These are phyloP conservation scores for Laguncularia racemosa DNA, from an alignment of 345 rosid species.

Conservation along the genomic window DNA sequence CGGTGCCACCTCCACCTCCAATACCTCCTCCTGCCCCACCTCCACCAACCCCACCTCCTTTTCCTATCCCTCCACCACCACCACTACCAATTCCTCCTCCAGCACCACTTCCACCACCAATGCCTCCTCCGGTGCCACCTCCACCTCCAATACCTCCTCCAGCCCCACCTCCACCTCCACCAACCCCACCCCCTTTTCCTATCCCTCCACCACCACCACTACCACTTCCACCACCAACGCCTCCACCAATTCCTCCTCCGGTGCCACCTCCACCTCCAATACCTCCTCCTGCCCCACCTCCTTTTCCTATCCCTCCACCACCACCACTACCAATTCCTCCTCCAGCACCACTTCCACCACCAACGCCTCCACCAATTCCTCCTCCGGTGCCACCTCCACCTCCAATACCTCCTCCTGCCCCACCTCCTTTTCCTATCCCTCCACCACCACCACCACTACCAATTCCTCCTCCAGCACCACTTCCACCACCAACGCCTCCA, in stretches of 20 bases:
- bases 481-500: neutral
- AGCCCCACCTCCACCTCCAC: no score
- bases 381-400: neutral
- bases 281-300: no score
- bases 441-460: slow-evolving; percentile 1
- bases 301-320: slow-evolving; percentile 2
- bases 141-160: slow-evolving; percentile 2
- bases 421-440: neutral
- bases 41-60: slow-evolving; percentile 6
- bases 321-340: slow-evolving; percentile 10
- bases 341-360: slow-evolving; percentile 7
- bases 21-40: slow-evolving; percentile 1
- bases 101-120: neutral
- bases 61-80: slow-evolving; percentile 1
- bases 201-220: no score
- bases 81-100: neutral
- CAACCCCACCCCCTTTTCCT: no score
- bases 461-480: slow-evolving; percentile 1
- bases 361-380: slow-evolving; percentile 3
- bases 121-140: slow-evolving; percentile 4
- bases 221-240: slow-evolving; percentile 5
- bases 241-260: neutral
- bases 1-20: neutral
- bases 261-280: neutral
- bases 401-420: neutral